phyloP scores from a whole-genome alignment of 2,329 filamentous ascomycete genomes.

The Colletotrichum cordylinicola region DNA sequence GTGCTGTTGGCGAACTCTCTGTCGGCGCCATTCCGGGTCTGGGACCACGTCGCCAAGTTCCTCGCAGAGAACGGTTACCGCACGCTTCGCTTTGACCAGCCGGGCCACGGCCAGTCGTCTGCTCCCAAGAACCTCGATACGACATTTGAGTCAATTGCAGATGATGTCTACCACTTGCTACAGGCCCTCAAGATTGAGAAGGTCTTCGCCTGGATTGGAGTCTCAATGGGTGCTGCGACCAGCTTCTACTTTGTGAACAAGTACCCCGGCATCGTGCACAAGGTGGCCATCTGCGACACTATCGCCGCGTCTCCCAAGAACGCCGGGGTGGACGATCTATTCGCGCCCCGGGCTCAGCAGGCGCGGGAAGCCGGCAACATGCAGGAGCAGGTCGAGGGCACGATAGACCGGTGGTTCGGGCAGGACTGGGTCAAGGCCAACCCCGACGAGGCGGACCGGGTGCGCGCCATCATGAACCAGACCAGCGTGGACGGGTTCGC shows the following conservation, averaged over 20 bases:
- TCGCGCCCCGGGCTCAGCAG: slow-evolving; percentile 38
- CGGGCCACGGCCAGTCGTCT: slow-evolving; percentile 46
- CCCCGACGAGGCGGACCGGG: slow-evolving; percentile 37
- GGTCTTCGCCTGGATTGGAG: slow-evolving; percentile 47
- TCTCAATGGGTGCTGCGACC: slow-evolving; percentile 50
- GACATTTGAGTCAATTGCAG: slow-evolving; percentile 43
- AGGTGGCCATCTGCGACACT: slow-evolving; percentile 45
- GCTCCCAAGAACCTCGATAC: slow-evolving; percentile 38
- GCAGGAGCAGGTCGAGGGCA: slow-evolving; percentile 33
- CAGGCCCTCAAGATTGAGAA: slow-evolving; percentile 32
- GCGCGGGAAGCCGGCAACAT: slow-evolving; percentile 38
- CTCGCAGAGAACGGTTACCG: slow-evolving; percentile 40
- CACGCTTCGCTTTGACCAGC: slow-evolving; percentile 48
- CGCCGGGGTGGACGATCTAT: slow-evolving; percentile 39
- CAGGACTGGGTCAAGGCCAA: slow-evolving; percentile 39
- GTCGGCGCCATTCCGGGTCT: slow-evolving; percentile 37
- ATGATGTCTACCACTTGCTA: slow-evolving; percentile 42
- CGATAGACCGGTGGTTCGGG: slow-evolving; percentile 48
- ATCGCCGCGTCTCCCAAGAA: slow-evolving; percentile 43
- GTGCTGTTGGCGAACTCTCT: slow-evolving; percentile 47
- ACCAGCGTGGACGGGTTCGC: slow-evolving; percentile 47
- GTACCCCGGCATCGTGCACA: slow-evolving; percentile 42
- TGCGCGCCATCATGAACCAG: slow-evolving; percentile 39
- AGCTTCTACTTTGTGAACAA: slow-evolving; percentile 43
- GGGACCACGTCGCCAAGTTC: slow-evolving; percentile 43